A percentile compares a stretch with the other conserved stretches of the same genome.
Evolutionary conservation across 108 stramenopile genomes (phyloP).

Genomic region (Cylindrotheca fusiformis): DNA sequence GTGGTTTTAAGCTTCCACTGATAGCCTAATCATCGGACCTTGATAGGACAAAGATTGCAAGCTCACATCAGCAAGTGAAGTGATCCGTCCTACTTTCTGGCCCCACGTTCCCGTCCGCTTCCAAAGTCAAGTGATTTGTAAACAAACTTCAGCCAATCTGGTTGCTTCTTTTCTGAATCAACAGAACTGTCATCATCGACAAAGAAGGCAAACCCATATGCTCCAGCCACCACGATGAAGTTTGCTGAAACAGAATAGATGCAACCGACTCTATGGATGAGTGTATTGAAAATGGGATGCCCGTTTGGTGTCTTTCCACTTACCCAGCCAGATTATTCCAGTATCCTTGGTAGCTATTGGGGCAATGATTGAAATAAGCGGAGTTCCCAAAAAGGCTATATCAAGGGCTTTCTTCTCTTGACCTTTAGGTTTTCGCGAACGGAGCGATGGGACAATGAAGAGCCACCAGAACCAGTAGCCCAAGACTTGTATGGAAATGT

Average conservation of each 20-base stretch:
- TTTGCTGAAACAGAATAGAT: slow-evolving; percentile 41
- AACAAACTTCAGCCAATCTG: slow-evolving; percentile 82
- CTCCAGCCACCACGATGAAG: slow-evolving; percentile 66
- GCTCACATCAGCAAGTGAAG: no score
- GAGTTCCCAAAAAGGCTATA: slow-evolving; percentile 92
- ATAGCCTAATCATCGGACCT: no score
- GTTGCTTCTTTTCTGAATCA: slow-evolving; percentile 39
- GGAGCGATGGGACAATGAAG: slow-evolving; percentile 92
- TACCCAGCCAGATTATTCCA: slow-evolving; percentile 73
- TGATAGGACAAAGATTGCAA: no score
- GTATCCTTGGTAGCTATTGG: slow-evolving; percentile 92
- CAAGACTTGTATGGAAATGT: slow-evolving; percentile 84
- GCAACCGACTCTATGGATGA: neutral
- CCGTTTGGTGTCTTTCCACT: neutral
- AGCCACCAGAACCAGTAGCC: slow-evolving; percentile 99
- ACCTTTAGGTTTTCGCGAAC: slow-evolving; percentile 83
- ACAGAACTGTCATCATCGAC: slow-evolving; percentile 41
- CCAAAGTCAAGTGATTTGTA: slow-evolving; percentile 91
- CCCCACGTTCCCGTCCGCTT: slow-evolving; percentile 80
- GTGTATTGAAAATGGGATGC: neutral
- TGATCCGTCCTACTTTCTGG: slow-evolving; percentile 52
- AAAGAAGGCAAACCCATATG: slow-evolving; percentile 67
- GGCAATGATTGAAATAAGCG: slow-evolving; percentile 76
- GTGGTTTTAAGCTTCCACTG: no score
- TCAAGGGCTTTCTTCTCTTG: slow-evolving; percentile 94